These are phyloP conservation scores for Periglandula ipomoeae DNA, from an alignment of 2,329 filamentous ascomycete species.

Conservation along the genomic window DNA sequence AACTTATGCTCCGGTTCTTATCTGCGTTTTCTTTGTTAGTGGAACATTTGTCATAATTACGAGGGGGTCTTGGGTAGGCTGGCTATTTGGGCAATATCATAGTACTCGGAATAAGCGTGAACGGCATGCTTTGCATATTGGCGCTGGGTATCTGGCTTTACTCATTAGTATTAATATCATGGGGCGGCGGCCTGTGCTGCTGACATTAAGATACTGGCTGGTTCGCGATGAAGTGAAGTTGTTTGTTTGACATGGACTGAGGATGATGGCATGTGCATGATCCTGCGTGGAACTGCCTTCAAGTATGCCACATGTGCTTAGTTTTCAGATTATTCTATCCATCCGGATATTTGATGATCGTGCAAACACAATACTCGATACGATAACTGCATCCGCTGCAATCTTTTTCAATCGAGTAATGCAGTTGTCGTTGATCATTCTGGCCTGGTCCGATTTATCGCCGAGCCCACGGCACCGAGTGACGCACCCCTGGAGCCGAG, in stretches of 20 bases:
- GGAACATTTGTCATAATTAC: background rate
- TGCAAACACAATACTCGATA: too few relatives aligned
- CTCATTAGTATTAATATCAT: background rate
- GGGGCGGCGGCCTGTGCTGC: background rate
- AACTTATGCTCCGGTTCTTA: background rate
- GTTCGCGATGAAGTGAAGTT: background rate
- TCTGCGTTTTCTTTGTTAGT: background rate
- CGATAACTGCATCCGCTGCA: too few relatives aligned
- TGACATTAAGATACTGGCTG: background rate
- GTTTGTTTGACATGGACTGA: background rate
- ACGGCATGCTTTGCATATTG: slow-evolving; percentile 1
- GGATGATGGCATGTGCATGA: too few relatives aligned
- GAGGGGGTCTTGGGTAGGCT: background rate
- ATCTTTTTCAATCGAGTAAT: too few relatives aligned
- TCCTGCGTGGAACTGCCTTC: too few relatives aligned
- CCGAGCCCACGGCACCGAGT: slow-evolving; percentile 9
- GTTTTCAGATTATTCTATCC: too few relatives aligned
- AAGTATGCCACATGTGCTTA: too few relatives aligned
- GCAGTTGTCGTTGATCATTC: too few relatives aligned
- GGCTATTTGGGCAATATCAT: background rate
- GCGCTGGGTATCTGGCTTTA: background rate
- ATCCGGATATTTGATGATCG: too few relatives aligned
- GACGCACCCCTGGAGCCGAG: too few relatives aligned
- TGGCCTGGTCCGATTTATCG: slow-evolving; percentile 13
- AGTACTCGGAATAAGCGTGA: background rate